Base-by-base conservation (phyloP, 768 basidiomycete species). In the Termitomyces sp. region DNA sequence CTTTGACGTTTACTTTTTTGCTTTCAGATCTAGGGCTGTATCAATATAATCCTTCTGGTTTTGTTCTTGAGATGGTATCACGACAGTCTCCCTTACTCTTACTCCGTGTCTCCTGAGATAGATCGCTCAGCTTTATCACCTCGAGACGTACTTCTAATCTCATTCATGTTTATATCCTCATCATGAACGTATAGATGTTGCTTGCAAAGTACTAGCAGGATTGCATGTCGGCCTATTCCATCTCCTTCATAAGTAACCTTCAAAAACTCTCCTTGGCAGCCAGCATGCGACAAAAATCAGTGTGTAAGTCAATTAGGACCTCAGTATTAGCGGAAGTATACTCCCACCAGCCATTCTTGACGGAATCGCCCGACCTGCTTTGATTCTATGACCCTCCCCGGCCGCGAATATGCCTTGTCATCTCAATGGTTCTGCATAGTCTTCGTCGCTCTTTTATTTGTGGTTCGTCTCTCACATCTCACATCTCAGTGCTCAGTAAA, bases 311-410 rank as follows among this genome's bases (percentile, higher is more conserved):
- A 6, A 45, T 17, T 17, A 45, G 21, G 43, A 26, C 21, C 3
- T 14, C 23, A 44, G 9, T 33, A 8, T n/a, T 59, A 49, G 9
- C 38, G 55, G 50, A 38, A 43, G 46, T 40, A 45, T 78, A 37
- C 37, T 10, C 19, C 66, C 70, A 9, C 82, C 88, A 54, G 75
- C 81, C 14, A 14, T 37, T 3, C 10, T 37, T 37, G 37, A 10
- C 5, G 37, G 37, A 5, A 15, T 10, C 4, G 30, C 37, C 14
- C 37, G 3, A 37, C 14, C 15, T 37, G 12, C 11, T 9, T 37
- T 37, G 35, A 14, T 37, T 37, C 14, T 3, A 37, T 14, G 37
- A 14, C 6, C 12, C 14, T 37, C 38, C n/a, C 5, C 7, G 17
- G 38, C 7, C 17, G 4, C 17, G 17, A 40, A 40, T n/a, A 40